Percentiles rank a stretch among this genome's conserved stretches.
Evolutionary conservation across 1,284 basidiomycete genomes (phyloP).

Genomic region (Bondarzewia mesenterica): DNA sequence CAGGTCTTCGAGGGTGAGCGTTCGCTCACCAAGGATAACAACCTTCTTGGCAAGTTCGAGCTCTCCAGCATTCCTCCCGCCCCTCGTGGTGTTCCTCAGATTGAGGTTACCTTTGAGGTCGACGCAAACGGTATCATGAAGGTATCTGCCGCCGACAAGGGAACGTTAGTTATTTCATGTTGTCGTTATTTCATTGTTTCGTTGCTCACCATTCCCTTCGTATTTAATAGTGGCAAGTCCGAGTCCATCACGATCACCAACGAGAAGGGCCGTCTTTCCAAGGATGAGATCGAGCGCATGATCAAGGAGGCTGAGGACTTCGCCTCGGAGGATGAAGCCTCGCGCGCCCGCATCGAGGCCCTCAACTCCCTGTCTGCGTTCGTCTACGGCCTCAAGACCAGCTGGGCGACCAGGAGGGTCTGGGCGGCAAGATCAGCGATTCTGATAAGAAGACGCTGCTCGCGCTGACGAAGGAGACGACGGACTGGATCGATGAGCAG

Average conservation of each 20-base stretch:
- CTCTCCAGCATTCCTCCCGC: constrained; percentile 89
- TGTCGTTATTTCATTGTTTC: background rate
- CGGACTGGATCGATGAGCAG: constrained; percentile 87
- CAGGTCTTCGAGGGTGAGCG: constrained; percentile 95
- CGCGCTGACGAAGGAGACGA: constrained; percentile 79
- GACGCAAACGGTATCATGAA: constrained; percentile 92
- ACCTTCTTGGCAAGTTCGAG: constrained; percentile 95
- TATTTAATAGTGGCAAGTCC: constrained; percentile 73
- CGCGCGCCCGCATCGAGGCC: constrained; percentile 85
- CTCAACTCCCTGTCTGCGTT: constrained; percentile 74
- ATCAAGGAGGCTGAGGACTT: constrained; percentile 89
- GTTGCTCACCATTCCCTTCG: constrained; percentile 6
- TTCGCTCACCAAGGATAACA: constrained; percentile 96
- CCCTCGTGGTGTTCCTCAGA: constrained; percentile 91
- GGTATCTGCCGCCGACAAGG: constrained; percentile 85
- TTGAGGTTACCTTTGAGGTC: constrained; percentile 92
- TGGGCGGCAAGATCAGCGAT: constrained; percentile 82
- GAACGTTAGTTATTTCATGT: constrained; percentile 54
- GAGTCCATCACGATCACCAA: constrained; percentile 87
- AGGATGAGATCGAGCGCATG: constrained; percentile 90
- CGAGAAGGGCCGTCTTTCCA: constrained; percentile 76
- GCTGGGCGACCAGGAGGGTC: constrained; percentile 79
- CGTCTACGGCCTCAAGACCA: constrained; percentile 84
- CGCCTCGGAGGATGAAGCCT: constrained; percentile 77
- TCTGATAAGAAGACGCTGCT: constrained; percentile 89